These are phyloP conservation scores for Hemisphaericaspora xylanilytica DNA, from an alignment of 1,139 yeast genomes.

Conservation along the genomic window DNA sequence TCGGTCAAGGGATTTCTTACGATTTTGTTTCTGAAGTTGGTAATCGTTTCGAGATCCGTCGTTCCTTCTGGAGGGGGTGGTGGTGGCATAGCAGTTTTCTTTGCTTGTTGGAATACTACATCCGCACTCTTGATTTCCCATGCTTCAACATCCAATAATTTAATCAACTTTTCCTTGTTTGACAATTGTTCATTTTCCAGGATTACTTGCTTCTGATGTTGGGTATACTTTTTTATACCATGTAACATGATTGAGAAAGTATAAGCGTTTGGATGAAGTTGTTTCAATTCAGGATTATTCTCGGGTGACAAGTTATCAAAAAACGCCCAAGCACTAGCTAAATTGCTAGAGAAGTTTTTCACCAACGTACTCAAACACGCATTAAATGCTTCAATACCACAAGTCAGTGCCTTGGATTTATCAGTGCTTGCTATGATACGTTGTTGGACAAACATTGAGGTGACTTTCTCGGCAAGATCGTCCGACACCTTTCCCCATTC, in stretches of 20 bases:
- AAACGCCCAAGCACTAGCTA: slow-evolving; percentile 38
- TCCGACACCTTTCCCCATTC: slow-evolving; percentile 35
- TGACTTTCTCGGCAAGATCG: slow-evolving; percentile 21
- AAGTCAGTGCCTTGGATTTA: slow-evolving; percentile 2
- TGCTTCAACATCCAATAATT: slow-evolving; percentile 29
- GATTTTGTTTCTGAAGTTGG: slow-evolving; percentile 19
- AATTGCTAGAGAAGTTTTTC: slow-evolving; percentile 33
- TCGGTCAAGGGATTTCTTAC: slow-evolving; percentile 21
- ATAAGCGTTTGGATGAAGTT: slow-evolving; percentile 31
- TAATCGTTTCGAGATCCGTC: slow-evolving; percentile 20
- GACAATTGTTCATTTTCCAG: slow-evolving; percentile 16
- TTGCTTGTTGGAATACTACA: slow-evolving; percentile 26
- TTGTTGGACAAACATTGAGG: slow-evolving; percentile 22
- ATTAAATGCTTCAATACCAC: slow-evolving; percentile 34
- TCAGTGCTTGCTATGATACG: slow-evolving; percentile 9
- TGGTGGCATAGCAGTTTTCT: slow-evolving; percentile 34
- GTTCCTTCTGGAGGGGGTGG: slow-evolving; percentile 29
- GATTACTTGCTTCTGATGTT: slow-evolving; percentile 19
- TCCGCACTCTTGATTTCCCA: slow-evolving; percentile 29
- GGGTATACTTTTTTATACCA: slow-evolving; percentile 31
- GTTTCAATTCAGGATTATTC: slow-evolving; percentile 13
- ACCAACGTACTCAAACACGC: slow-evolving; percentile 37
- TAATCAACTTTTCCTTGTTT: slow-evolving; percentile 20
- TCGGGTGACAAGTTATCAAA: slow-evolving; percentile 31
- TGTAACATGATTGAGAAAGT: slow-evolving; percentile 42